Evolutionary conservation across 2,329 filamentous ascomycete species (phyloP), one percentile per base, ranked within the genome.

Genomic region (Pseudocercospora fijiensis): DNA sequence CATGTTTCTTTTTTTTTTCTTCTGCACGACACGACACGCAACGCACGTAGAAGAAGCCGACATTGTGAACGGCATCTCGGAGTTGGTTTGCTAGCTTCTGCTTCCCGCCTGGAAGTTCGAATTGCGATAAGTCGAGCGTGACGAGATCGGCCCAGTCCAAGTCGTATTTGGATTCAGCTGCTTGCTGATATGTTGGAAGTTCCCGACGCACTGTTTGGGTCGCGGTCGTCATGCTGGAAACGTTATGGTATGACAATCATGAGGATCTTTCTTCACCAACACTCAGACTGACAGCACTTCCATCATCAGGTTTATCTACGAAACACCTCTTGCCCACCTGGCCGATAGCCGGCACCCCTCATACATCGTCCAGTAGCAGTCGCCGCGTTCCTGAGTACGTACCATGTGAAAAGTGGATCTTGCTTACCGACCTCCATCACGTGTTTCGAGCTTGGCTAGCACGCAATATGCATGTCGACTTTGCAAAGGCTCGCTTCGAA

Each of bases 31-130:
- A 5, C 16, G 9, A 53, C n/a, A 5, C 16, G 9, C 16, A 9
- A 47, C 60, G n/a, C 41, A 88, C 82, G 65, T 88, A 87, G 76
- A 88, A 88, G 76, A 88, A 85, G 0, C 85, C 84, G 67, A 79
- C 75, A 68, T 79, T 73, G 60, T 78, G 73, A 67, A 72, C 71
- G 24, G 84, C 84, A 58, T 86, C 81, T 20, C 83, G 79, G 0
- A 88, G 78, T 66, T 86, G 83, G 53, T 81, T 78, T 0, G 84
- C 82, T 0, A 87, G 75, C 43, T 76, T 76, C 65, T 85, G 77
- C 68, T 85, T 86, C 3, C 84, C 84, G 0, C 81, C 83, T 0
- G 83, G 83, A 33, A 80, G 75, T 27, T 83, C 80, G 68, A 84
- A 87, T 37, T 80, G 79, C 33, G 80, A 79, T 0, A 87, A 78